Percentiles rank a stretch among this genome's conserved stretches.
Evolutionary conservation across 106 monocot genomes (phyloP).

Genomic region (Dioscorea zingiberensis): DNA sequence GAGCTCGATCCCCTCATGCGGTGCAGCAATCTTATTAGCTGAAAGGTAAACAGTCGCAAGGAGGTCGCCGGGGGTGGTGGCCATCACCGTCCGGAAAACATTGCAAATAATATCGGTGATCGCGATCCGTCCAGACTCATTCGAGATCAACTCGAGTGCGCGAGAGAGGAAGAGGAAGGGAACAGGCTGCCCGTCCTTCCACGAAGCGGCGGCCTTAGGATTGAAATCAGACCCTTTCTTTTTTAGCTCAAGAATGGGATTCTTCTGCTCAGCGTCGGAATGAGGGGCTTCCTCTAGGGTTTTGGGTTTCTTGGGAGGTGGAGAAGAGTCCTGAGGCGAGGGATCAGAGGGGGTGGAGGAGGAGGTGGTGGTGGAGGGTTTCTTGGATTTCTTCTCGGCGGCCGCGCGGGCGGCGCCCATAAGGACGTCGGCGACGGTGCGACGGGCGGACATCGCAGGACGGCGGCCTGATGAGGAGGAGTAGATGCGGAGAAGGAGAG

Average conservation of each 20-base stretch:
- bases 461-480: conserved; percentile 1
- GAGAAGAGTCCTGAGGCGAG: neutral
- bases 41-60: conserved; percentile 72
- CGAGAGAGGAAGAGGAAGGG: conserved; percentile 82
- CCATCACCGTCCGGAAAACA: conserved; percentile 81
- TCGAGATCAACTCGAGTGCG: conserved; percentile 69
- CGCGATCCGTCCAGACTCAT: conserved; percentile 68
- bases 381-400: conserved; percentile 41
- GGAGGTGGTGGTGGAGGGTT: neutral
- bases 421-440: conserved; percentile 69
- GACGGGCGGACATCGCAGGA: conserved; percentile 37
- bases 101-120: conserved; percentile 89
- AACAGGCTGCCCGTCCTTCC: conserved; percentile 74
- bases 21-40: conserved; percentile 74
- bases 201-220: conserved; percentile 51
- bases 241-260: conserved; percentile 43
- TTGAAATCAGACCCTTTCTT: conserved; percentile 64
- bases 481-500: neutral
- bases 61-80: conserved; percentile 70
- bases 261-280: conserved; percentile 15
- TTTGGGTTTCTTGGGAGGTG: conserved; percentile 36
- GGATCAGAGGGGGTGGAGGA: neutral
- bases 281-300: neutral
- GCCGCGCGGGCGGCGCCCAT: conserved; percentile 77
- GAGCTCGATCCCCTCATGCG: conserved; percentile 89